These are phyloP conservation scores for Urtica urens DNA, from an alignment of 306 rosid species.

Conservation along the genomic window DNA sequence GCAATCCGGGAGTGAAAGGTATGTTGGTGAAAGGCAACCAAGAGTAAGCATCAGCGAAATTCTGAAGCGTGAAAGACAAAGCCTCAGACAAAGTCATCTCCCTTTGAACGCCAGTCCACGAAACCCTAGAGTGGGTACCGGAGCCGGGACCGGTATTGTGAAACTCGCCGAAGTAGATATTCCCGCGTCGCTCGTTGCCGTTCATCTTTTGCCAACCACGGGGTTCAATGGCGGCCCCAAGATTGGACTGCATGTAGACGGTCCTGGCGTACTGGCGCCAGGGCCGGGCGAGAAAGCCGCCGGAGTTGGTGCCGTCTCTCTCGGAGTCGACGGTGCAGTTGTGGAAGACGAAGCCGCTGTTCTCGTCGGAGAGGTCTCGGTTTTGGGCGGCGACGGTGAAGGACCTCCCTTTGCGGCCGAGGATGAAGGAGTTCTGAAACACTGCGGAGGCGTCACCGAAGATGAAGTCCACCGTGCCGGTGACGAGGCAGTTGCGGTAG, in stretches of 20 bases:
- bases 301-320: not conserved
- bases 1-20: not conserved
- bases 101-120: conserved; percentile 8
- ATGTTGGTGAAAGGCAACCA: conserved; percentile 5
- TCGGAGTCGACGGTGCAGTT: conserved; percentile 50
- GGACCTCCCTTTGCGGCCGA: conserved; percentile 19
- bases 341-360: conserved; percentile 63
- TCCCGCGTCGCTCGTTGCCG: not conserved
- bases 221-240: not conserved
- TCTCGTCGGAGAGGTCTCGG: conserved; percentile 51
- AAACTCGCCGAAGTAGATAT: not conserved
- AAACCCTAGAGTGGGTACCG: not conserved
- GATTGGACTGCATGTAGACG: conserved; percentile 5
- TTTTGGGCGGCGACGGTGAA: conserved; percentile 67
- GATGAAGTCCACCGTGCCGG: conserved; percentile 8
- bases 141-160: not conserved
- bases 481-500: not conserved
- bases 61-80: not conserved
- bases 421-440: conserved; percentile 3
- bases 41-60: not conserved
- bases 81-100: not conserved
- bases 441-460: not conserved
- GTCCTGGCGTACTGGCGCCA: conserved; percentile 1
- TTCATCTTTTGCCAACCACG: conserved; percentile 3
- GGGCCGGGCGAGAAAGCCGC: not conserved